Base-by-base conservation (phyloP, 345 rosid genomes). In the Hypericum perforatum region DNA sequence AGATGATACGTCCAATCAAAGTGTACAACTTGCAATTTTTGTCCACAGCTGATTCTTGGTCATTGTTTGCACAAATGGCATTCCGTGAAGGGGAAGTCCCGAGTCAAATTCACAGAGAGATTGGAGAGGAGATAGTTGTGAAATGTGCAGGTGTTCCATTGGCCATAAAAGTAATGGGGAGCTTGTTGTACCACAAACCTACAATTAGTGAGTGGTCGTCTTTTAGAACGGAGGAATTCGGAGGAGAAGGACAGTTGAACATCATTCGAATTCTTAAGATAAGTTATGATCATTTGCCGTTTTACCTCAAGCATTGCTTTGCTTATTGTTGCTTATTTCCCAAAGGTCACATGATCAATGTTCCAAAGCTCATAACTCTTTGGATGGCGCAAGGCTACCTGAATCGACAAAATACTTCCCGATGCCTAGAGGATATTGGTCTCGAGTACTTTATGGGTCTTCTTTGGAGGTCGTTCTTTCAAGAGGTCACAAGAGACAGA, bases 81-180 rank as follows among this genome's bases (percentile, higher is more conserved):
- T 46, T 46, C 9, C 8, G 9, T 5, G 49, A 16, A 46, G 13
- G 13, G 7, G 49, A 46, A 12, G 49, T 8, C 8, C 8, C 5
- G 0, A 46, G 49, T 9, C 5, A 7, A 13, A 46, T 5, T 13
- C 9, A 58, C 0, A 39, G 37, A 14, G 36, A 16, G 40, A 58
- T 65, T 10, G 73, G 70, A 6, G 7, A 40, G n/a, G 56, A 67
- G 13, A 74, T 74, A 3, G 63, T 70, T 29, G 56, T 1, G 13
- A 74, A 70, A 39, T 74, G 79, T 3, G 41, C 43, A 0, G 68
- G 70, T 7, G 65, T 67, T 61, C 73, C 79, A 16, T 8, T 64
- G 41, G 73, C 66, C 0, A 32, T 67, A 0, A 67, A 9, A n/a
- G 9, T 65, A 1, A 0, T 74, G 16, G 79, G 60, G 1, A 5